These are phyloP conservation scores for Canavalia gladiata DNA, from an alignment of 306 rosid genomes.

Conservation along the genomic window DNA sequence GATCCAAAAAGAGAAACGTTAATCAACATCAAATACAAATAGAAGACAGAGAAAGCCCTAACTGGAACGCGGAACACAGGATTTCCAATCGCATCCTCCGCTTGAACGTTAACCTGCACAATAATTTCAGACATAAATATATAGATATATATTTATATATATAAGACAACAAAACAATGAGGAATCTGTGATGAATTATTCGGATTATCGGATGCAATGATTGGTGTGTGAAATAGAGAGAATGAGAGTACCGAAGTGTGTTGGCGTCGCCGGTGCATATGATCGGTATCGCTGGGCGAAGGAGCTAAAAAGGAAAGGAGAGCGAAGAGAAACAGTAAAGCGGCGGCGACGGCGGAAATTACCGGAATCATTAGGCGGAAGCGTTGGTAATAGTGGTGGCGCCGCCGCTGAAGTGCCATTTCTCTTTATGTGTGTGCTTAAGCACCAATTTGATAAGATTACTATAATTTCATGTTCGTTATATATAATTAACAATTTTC, in stretches of 20 bases:
- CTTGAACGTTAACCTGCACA: constrained; percentile 55
- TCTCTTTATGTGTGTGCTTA: neutral
- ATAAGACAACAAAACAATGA: neutral
- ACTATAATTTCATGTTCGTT: constrained; percentile 10
- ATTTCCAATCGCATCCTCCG: constrained; percentile 55
- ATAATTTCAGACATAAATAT: neutral
- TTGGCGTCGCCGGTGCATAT: constrained; percentile 52
- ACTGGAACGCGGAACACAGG: constrained; percentile 79
- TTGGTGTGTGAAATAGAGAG: neutral
- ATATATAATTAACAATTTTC: neutral
- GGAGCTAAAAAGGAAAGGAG: constrained; percentile 91
- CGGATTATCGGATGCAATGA: neutral
- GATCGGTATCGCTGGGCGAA: constrained; percentile 68
- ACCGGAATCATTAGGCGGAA: constrained; percentile 68
- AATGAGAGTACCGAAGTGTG: constrained; percentile 61
- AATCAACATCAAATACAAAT: constrained; percentile 27
- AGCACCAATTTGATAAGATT: neutral
- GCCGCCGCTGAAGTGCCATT: constrained; percentile 91
- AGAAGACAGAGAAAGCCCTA: constrained; percentile 61
- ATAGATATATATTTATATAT: neutral
- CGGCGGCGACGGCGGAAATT: constrained; percentile 70
- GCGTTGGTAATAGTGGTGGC: constrained; percentile 72
- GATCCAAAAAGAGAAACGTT: constrained; percentile 44
- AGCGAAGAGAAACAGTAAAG: constrained; percentile 74
- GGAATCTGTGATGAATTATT: constrained; percentile 1